phyloP scores from a whole-genome alignment of 1,284 basidiomycete species.

The Fomitiporia mediterranea region DNA sequence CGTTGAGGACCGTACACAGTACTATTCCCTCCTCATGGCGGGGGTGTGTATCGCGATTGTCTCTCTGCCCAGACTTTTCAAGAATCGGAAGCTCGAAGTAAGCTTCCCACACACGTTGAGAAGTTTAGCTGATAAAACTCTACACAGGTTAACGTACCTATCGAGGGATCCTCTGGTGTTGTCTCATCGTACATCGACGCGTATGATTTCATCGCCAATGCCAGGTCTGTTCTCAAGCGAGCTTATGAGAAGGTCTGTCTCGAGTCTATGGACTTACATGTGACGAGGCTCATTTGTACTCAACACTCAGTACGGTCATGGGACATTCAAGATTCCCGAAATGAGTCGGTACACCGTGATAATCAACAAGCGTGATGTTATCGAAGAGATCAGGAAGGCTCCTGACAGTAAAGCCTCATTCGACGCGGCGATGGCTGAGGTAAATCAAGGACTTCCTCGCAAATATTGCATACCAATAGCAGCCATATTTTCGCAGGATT shows the following conservation, averaged over 20 bases:
- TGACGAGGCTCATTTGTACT: background rate
- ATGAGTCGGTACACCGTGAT: slow-evolving; percentile 29
- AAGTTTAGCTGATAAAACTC: no score
- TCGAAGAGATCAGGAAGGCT: slow-evolving; percentile 33
- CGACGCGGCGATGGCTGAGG: slow-evolving; percentile 25
- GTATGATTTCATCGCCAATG: slow-evolving; percentile 7
- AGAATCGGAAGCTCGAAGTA: no score
- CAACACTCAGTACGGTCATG: slow-evolving; percentile 19
- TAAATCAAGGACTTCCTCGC: slow-evolving; percentile 3
- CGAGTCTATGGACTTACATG: background rate
- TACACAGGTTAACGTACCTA: slow-evolving; percentile 11
- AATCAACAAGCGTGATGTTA: slow-evolving; percentile 23
- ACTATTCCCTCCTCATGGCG: background rate
- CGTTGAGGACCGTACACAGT: background rate
- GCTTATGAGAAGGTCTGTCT: slow-evolving; percentile 11
- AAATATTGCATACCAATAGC: background rate
- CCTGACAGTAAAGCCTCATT: slow-evolving; percentile 30
- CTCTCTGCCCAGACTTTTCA: no score
- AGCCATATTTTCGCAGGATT: background rate
- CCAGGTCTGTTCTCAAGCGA: slow-evolving; percentile 2
- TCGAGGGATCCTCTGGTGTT: background rate
- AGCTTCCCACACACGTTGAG: no score
- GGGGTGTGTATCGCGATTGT: no score
- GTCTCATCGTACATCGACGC: slow-evolving; percentile 8
- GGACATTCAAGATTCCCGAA: slow-evolving; percentile 28